phyloP scores from a whole-genome alignment of 2,329 filamentous ascomycete species.

The Tolypocladium inflatum region DNA sequence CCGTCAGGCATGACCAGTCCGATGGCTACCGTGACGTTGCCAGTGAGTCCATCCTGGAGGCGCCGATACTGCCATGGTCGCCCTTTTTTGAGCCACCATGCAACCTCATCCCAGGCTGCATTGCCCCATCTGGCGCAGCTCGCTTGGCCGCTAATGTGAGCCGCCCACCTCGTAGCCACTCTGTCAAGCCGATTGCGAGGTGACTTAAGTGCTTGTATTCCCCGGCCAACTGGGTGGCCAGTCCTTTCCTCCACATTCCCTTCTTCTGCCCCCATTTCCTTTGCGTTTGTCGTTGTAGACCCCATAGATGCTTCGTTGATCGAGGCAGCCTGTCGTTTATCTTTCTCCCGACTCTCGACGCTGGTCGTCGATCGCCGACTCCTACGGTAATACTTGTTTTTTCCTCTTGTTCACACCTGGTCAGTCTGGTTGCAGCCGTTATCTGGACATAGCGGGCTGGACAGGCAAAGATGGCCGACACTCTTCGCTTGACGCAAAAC shows the following conservation, averaged over 20 bases:
- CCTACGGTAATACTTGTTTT: slow-evolving; percentile 9
- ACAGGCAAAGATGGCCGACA: slow-evolving; percentile 37
- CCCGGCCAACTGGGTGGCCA: slow-evolving; percentile 16
- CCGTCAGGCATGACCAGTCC: background rate
- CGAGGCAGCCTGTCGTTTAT: slow-evolving; percentile 32
- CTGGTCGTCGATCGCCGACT: slow-evolving; percentile 22
- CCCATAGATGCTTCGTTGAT: slow-evolving; percentile 31
- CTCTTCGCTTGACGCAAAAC: slow-evolving; percentile 11
- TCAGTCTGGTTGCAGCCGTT: slow-evolving; percentile 5
- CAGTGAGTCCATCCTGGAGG: background rate
- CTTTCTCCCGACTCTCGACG: slow-evolving; percentile 17
- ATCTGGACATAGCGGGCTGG: slow-evolving; percentile 21
- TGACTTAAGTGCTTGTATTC: slow-evolving; percentile 17
- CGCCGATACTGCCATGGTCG: background rate
- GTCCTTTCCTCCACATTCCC: slow-evolving; percentile 21
- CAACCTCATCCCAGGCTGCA: slow-evolving; percentile 5
- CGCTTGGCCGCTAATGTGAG: slow-evolving; percentile 15
- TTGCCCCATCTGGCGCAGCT: slow-evolving; percentile 6
- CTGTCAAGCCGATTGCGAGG: slow-evolving; percentile 5
- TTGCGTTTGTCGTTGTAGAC: slow-evolving; percentile 16
- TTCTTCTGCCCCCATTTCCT: slow-evolving; percentile 21
- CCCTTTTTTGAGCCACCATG: background rate
- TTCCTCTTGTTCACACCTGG: background rate
- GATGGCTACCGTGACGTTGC: background rate
- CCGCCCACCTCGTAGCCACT: slow-evolving; percentile 17